Percentiles rank a stretch among this genome's conserved stretches.
These are phyloP conservation scores for Naganishia sp. DNA, from an alignment of 1,284 basidiomycete species.

Conservation along the genomic window DNA sequence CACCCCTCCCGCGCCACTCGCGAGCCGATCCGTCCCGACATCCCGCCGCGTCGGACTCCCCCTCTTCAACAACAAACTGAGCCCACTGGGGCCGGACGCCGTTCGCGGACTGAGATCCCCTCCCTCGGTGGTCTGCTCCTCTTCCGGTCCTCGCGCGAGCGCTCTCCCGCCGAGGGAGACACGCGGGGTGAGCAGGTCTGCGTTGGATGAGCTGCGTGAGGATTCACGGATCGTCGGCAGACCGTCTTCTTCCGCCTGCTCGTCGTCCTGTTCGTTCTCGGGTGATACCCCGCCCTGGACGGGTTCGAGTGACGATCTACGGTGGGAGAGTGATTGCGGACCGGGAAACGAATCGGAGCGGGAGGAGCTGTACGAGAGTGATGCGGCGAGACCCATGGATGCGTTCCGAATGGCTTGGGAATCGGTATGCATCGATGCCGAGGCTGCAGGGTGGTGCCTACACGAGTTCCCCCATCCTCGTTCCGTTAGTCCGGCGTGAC, in stretches of 20 bases:
- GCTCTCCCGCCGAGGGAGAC: slow-evolving; percentile 5
- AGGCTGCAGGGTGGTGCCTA: slow-evolving; percentile 8
- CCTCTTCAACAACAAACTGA: slow-evolving; percentile 16
- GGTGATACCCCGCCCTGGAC: background rate
- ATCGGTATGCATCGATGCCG: background rate
- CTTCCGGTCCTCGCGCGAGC: background rate
- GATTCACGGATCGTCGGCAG: slow-evolving; percentile 21
- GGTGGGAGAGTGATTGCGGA: background rate
- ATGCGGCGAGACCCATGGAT: slow-evolving; percentile 24
- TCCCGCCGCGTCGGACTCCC: background rate
- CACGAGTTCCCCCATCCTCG: too few relatives aligned
- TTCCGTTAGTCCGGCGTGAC: too few relatives aligned
- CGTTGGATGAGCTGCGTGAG: background rate
- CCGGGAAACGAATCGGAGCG: background rate
- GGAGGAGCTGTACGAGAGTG: slow-evolving; percentile 19
- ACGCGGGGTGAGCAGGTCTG: slow-evolving; percentile 1
- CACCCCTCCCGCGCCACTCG: background rate
- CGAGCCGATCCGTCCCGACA: slow-evolving; percentile 1
- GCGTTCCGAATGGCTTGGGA: slow-evolving; percentile 18
- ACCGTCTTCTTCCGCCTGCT: background rate
- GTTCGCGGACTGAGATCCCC: background rate
- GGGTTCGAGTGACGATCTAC: background rate
- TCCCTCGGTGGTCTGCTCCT: background rate
- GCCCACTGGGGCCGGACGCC: slow-evolving; percentile 3
- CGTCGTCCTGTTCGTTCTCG: background rate